Conservation (phyloP, 352 stramenopile genomes). For the Phytophthora sojae region DNA sequence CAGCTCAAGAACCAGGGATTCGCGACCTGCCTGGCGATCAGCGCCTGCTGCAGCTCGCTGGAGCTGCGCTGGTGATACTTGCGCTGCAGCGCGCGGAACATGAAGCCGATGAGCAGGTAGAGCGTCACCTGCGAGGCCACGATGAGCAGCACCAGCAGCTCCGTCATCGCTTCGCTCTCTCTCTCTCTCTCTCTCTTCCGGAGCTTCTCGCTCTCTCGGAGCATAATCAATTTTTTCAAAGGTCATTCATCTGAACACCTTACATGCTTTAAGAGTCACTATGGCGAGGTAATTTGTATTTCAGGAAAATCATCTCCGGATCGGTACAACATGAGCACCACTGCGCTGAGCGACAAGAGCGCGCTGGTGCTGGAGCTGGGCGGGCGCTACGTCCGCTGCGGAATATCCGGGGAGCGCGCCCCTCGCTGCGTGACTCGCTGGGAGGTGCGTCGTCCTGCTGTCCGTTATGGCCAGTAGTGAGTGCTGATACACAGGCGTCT, state of each 20-base stretch:
- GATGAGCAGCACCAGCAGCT: slow-evolving; percentile 42
- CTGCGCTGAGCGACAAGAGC: slow-evolving; percentile 49
- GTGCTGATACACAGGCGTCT: not conserved
- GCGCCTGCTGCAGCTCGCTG: slow-evolving; percentile 34
- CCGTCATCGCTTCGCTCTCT: slow-evolving; percentile 6
- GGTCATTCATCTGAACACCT: slow-evolving; percentile 1
- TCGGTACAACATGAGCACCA: slow-evolving; percentile 31
- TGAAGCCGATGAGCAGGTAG: slow-evolving; percentile 39
- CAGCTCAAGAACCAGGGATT: slow-evolving; percentile 1
- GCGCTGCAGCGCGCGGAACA: slow-evolving; percentile 40
- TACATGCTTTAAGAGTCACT: slow-evolving; percentile 4
- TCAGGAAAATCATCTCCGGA: not conserved
- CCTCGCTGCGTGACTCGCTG: slow-evolving; percentile 73
- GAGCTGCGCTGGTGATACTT: slow-evolving; percentile 21
- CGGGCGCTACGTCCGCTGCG: slow-evolving; percentile 69
- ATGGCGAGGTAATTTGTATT: slow-evolving; percentile 3
- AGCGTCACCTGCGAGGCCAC: slow-evolving; percentile 44
- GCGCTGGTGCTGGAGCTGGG: slow-evolving; percentile 86
- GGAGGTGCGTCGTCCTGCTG: slow-evolving; percentile 48
- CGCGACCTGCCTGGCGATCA: slow-evolving; percentile 39
- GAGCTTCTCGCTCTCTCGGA: slow-evolving; percentile 5
- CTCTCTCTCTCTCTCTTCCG: too few relatives aligned
- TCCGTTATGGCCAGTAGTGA: not conserved
- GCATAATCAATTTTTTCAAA: not conserved
- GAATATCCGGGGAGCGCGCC: slow-evolving; percentile 78